phyloP scores from a whole-genome alignment of 2,329 filamentous ascomycete species.

The Aspergillus sp. region DNA sequence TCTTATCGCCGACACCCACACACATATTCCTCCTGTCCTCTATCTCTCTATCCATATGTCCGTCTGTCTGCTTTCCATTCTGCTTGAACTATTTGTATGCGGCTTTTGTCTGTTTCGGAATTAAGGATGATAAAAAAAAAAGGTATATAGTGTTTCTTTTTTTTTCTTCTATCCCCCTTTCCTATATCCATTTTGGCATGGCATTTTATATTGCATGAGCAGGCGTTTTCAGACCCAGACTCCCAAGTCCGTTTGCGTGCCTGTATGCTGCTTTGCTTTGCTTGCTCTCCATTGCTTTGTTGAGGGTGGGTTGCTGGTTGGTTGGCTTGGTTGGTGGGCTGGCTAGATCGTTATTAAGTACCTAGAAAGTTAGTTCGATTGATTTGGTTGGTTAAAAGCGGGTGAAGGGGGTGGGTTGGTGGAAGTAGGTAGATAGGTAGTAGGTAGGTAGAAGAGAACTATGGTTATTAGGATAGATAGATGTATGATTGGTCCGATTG shows the following conservation, averaged over 20 bases:
- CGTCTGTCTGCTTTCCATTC: not conserved
- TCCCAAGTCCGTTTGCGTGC: not conserved
- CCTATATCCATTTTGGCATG: constrained; percentile 9
- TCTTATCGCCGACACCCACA: constrained; percentile 13
- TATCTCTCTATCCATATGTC: not conserved
- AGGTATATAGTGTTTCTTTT: constrained; percentile 22
- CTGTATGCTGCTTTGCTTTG: not conserved
- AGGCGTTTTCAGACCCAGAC: constrained; percentile 14
- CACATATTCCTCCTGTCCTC: not conserved
- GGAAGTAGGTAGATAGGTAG: not conserved
- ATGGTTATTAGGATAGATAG: not conserved
- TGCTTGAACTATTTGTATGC: not conserved
- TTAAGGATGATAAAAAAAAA: constrained; percentile 13
- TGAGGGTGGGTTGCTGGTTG: not conserved
- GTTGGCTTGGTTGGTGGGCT: not conserved
- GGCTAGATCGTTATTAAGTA: not conserved
- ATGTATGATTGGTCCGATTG: not conserved
- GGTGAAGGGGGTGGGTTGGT: too few relatives aligned
- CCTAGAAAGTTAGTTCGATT: too few relatives aligned
- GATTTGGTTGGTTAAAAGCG: too few relatives aligned
- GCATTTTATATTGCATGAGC: constrained; percentile 23
- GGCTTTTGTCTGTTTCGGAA: not conserved
- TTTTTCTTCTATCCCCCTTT: too few relatives aligned
- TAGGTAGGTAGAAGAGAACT: constrained; percentile 2
- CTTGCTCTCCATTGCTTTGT: not conserved